A percentile compares a stretch with the other conserved stretches of the same genome.
Evolutionary conservation across 805 yeast genomes (phyloP).

Genomic region (Groenewaldozyma tartarivorans): DNA sequence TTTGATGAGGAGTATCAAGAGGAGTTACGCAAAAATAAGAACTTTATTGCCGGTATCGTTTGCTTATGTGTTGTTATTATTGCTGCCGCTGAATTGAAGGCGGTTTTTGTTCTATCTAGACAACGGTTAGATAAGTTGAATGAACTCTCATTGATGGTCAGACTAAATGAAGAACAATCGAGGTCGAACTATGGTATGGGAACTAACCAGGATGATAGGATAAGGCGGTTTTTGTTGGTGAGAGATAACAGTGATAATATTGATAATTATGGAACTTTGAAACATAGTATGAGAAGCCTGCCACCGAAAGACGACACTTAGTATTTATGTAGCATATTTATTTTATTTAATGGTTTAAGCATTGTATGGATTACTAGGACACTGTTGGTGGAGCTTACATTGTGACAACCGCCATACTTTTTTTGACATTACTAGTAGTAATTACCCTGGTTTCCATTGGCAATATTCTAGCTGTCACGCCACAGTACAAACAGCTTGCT

Average conservation of each 20-base stretch:
- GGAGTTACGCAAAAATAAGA: conserved; percentile 30
- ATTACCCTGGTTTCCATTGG: too few relatives aligned
- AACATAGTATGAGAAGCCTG: neutral
- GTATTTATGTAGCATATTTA: too few relatives aligned
- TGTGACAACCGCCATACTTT: too few relatives aligned
- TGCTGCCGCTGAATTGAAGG: conserved; percentile 32
- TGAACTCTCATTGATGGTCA: conserved; percentile 32
- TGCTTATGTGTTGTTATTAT: conserved; percentile 31
- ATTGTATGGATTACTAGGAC: too few relatives aligned
- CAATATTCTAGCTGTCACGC: too few relatives aligned
- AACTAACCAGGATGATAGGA: conserved; percentile 38
- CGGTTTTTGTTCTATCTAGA: conserved; percentile 17
- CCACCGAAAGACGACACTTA: too few relatives aligned
- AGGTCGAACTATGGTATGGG: conserved; percentile 47
- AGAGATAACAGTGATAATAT: conserved; percentile 14
- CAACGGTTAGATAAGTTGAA: conserved; percentile 20
- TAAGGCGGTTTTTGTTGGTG: conserved; percentile 41
- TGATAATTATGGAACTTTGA: neutral
- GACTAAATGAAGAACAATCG: conserved; percentile 25
- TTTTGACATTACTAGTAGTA: too few relatives aligned
- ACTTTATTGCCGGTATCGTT: conserved; percentile 38
- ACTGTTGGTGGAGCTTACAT: too few relatives aligned
- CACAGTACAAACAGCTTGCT: too few relatives aligned
- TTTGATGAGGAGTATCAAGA: conserved; percentile 28
- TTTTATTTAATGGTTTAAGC: too few relatives aligned